A percentile compares a stretch with the other conserved stretches of the same genome.
Evolutionary conservation across 2,329 filamentous ascomycete genomes (phyloP).

Genomic region (Pezicula carpinea): DNA sequence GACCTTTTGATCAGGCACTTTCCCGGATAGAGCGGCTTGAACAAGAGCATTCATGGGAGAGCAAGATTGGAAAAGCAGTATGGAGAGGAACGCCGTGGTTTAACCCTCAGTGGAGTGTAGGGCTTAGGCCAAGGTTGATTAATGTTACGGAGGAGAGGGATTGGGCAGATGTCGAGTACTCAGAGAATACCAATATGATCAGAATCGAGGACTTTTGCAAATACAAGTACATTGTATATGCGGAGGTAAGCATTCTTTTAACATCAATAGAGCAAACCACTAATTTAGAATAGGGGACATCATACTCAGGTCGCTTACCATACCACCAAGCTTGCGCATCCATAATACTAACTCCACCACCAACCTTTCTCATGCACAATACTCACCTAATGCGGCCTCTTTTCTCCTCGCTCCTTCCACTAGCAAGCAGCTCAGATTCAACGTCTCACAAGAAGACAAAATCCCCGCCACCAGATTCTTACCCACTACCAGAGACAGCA

Average conservation of each 20-base stretch:
- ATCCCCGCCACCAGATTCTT: neutral
- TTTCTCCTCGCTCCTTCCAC: slow-evolving; percentile 27
- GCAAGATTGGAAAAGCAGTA: slow-evolving; percentile 35
- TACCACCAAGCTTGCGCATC: slow-evolving; percentile 43
- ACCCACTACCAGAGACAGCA: neutral
- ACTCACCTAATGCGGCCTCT: slow-evolving; percentile 39
- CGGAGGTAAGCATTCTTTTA: slow-evolving; percentile 27
- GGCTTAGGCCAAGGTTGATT: neutral
- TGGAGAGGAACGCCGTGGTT: slow-evolving; percentile 46
- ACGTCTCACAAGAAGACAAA: neutral
- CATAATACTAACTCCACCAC: slow-evolving; percentile 39
- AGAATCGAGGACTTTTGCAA: slow-evolving; percentile 42
- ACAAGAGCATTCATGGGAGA: slow-evolving; percentile 7
- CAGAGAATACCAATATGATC: slow-evolving; percentile 33
- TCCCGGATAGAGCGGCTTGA: slow-evolving; percentile 34
- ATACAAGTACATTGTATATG: slow-evolving; percentile 43
- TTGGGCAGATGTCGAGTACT: slow-evolving; percentile 41
- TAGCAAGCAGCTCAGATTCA: neutral
- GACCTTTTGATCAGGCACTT: slow-evolving; percentile 34
- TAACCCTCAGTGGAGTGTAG: slow-evolving; percentile 19
- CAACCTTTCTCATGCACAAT: slow-evolving; percentile 42
- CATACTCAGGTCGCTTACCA: slow-evolving; percentile 44
- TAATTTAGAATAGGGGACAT: slow-evolving; percentile 29
- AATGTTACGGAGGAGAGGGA: slow-evolving; percentile 18
- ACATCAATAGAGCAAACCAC: too few relatives aligned